Evolutionary conservation across 345 rosid species (phyloP).

Genomic region (Sonneratia alba): DNA sequence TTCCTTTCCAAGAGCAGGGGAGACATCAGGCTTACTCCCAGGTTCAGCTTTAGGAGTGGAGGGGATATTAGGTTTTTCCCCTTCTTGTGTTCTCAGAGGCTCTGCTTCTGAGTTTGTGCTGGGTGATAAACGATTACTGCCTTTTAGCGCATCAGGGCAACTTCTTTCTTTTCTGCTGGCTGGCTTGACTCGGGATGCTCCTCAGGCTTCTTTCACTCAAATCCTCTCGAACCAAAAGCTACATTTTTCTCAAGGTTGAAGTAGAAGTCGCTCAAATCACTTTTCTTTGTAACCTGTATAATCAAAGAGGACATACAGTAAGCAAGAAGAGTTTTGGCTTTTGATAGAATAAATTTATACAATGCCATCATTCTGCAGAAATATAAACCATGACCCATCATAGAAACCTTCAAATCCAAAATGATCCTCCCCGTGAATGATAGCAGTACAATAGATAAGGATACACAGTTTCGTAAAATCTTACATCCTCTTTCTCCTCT

Average conservation of each 20-base stretch:
- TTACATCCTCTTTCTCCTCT: constrained; percentile 89
- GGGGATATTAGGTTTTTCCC: constrained; percentile 18
- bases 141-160: constrained; percentile 12
- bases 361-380: constrained; percentile 39
- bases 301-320: constrained; percentile 7
- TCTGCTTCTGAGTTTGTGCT: constrained; percentile 14
- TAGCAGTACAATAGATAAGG: neutral
- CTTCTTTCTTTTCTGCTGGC: constrained; percentile 28
- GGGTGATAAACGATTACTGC: constrained; percentile 10
- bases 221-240: constrained; percentile 58
- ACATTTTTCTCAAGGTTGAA: constrained; percentile 72
- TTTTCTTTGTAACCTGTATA: constrained; percentile 80
- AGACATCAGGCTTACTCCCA: neutral
- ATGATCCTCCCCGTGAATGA: too few species aligned
- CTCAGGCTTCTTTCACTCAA: constrained; percentile 30
- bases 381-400: neutral
- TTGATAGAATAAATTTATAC: neutral
- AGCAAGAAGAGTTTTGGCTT: neutral
- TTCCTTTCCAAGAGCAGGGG: constrained; percentile 18
- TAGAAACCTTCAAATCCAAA: neutral
- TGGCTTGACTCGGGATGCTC: constrained; percentile 27
- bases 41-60: constrained; percentile 8
- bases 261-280: constrained; percentile 74
- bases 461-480: constrained; percentile 7
- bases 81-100: constrained; percentile 18